Percentiles rank a stretch among this genome's conserved stretches.
phyloP scores from a whole-genome alignment of 1,284 basidiomycete species.

The Mycena citricolor region DNA sequence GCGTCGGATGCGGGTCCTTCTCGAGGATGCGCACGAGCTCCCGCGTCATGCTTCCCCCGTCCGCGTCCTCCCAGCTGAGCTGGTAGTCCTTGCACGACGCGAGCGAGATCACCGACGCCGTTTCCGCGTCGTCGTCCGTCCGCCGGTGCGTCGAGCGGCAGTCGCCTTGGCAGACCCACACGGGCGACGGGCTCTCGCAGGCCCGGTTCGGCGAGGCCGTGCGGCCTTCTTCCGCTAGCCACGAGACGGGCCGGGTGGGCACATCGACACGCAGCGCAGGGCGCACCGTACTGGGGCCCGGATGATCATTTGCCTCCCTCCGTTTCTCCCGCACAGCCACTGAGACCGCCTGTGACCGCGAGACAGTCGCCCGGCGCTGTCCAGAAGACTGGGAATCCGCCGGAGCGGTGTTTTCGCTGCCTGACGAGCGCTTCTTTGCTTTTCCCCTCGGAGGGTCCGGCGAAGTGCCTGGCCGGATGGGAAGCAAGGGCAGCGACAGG shows the following conservation, averaged over 20 bases:
- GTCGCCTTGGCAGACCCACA: slow-evolving; percentile 17
- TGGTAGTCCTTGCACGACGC: slow-evolving; percentile 23
- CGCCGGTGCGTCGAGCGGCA: slow-evolving; percentile 10
- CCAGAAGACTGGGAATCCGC: too few species aligned
- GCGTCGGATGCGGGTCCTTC: slow-evolving; percentile 19
- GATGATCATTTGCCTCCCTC: slow-evolving; percentile 1
- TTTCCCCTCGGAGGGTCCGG: too few species aligned
- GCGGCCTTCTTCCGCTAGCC: slow-evolving; percentile 10
- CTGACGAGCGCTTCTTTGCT: too few species aligned
- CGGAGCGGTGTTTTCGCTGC: too few species aligned
- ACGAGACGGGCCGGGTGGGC: slow-evolving; percentile 6
- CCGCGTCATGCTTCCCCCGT: slow-evolving; percentile 22
- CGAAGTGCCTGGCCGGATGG: too few species aligned
- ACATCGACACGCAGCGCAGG: slow-evolving; percentile 10
- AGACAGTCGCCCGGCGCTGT: slow-evolving; percentile 17
- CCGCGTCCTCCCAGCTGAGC: slow-evolving; percentile 20
- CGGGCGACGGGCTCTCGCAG: slow-evolving; percentile 20
- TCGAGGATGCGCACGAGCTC: slow-evolving; percentile 22
- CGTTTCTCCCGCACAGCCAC: slow-evolving; percentile 5
- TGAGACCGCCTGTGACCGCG: slow-evolving; percentile 15
- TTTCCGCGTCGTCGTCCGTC: slow-evolving; percentile 7
- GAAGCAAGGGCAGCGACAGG: too few species aligned
- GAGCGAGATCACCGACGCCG: slow-evolving; percentile 14
- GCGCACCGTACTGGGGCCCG: too few species aligned
- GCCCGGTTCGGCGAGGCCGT: slow-evolving; percentile 4